Percentiles rank a stretch among this genome's conserved stretches.
These are phyloP conservation scores for Carex pumila DNA, from an alignment of 176 grass and related monocot genomes.

Conservation along the genomic window DNA sequence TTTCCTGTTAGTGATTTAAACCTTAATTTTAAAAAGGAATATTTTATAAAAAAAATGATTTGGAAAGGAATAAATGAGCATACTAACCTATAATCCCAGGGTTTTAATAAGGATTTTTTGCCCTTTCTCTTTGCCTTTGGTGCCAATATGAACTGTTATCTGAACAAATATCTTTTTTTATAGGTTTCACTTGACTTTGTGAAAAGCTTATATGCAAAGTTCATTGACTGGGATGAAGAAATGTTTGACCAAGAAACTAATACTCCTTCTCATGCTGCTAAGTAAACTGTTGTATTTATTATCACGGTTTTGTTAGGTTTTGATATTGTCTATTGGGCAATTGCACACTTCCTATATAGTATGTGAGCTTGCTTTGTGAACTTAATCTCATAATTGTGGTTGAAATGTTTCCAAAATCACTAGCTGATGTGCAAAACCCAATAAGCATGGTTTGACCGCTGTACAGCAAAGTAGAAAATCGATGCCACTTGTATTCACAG, in stretches of 20 bases:
- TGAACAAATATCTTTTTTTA: constrained; percentile 20
- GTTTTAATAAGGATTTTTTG: not conserved
- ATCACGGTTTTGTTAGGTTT: not conserved
- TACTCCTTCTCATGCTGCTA: constrained; percentile 87
- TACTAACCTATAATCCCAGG: not conserved
- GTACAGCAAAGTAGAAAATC: not conserved
- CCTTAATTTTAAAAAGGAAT: not conserved
- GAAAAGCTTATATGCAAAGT: constrained; percentile 94
- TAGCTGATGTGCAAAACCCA: not conserved
- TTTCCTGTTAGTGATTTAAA: constrained; percentile 24
- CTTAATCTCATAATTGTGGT: not conserved
- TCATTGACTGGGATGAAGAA: constrained; percentile 99
- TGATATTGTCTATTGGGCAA: not conserved
- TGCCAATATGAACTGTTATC: not conserved
- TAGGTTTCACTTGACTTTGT: constrained; percentile 96
- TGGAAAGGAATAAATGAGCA: constrained; percentile 4
- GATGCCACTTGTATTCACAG: not conserved
- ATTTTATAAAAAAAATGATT: not conserved
- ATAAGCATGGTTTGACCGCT: not conserved
- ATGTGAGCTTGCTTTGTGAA: not conserved
- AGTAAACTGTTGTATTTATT: constrained; percentile 34
- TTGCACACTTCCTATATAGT: not conserved
- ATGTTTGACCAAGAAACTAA: constrained; percentile 87
- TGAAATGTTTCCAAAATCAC: not conserved
- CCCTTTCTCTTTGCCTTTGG: not conserved